Percentiles rank a stretch among this genome's conserved stretches.
Conservation (phyloP, 306 rosid genomes). For the Pyrus bretschneideri region DNA sequence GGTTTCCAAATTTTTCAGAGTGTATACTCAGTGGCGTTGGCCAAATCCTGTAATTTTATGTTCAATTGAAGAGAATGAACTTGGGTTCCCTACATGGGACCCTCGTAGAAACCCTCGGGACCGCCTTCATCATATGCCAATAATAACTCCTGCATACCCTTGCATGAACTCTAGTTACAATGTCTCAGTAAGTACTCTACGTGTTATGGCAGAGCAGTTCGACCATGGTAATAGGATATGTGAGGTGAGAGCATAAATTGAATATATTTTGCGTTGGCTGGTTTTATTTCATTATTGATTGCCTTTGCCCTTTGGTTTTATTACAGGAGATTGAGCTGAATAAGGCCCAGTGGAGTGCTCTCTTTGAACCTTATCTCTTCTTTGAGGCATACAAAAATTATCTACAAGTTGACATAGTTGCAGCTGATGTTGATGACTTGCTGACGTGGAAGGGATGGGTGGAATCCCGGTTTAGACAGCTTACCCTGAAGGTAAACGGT, state of each 20-base stretch:
- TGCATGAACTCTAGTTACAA: constrained; percentile 99
- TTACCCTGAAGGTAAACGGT: constrained; percentile 67
- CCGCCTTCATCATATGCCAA: constrained; percentile 87
- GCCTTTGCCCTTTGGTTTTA: constrained; percentile 13
- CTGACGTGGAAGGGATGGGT: constrained; percentile 97
- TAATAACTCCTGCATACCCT: constrained; percentile 98
- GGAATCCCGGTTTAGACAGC: constrained; percentile 85
- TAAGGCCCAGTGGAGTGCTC: constrained; percentile 82
- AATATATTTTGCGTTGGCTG: not conserved
- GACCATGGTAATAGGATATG: constrained; percentile 64
- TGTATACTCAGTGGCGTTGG: constrained; percentile 99
- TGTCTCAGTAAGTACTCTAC: constrained; percentile 92
- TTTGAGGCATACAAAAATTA: constrained; percentile 93
- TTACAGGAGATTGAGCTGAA: constrained; percentile 82
- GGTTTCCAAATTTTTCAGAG: constrained; percentile 96
- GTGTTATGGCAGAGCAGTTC: constrained; percentile 96
- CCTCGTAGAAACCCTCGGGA: constrained; percentile 87
- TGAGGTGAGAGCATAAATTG: constrained; percentile 46
- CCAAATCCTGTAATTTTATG: constrained; percentile 97
- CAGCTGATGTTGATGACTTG: constrained; percentile 70
- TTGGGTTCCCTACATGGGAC: constrained; percentile 88
- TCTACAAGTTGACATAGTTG: constrained; percentile 85
- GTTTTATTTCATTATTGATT: constrained; percentile 1
- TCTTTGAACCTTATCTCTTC: constrained; percentile 72
- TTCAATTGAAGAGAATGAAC: constrained; percentile 84